Conservation (phyloP, 2,329 filamentous ascomycete genomes). For the Nemania diffusa region DNA sequence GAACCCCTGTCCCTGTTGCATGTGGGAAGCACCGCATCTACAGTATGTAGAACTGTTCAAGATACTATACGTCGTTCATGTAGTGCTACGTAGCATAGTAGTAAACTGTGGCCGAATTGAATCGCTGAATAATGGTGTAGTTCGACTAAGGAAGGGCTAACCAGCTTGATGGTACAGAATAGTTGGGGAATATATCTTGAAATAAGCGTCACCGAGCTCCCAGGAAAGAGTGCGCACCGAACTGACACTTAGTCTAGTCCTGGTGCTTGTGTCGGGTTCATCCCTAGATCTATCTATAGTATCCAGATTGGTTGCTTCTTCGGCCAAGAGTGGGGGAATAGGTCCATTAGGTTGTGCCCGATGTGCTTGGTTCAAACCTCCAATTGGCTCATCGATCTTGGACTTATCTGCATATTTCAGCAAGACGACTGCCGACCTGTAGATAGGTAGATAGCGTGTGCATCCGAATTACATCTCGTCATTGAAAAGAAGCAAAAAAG, state of each 20-base stretch:
- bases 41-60: neutral
- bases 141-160: neutral
- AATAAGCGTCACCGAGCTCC: neutral
- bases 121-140: neutral
- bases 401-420: conserved; percentile 1
- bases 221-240: neutral
- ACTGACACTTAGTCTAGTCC: neutral
- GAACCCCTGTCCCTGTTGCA: conserved; percentile 3
- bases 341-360: neutral
- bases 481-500: neutral
- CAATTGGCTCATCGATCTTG: neutral
- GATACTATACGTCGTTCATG: neutral
- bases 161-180: neutral
- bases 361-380: neutral
- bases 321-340: conserved; percentile 16
- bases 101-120: neutral
- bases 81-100: neutral
- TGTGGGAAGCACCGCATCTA: neutral
- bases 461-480: neutral
- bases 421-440: neutral
- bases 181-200: neutral
- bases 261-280: too few species aligned
- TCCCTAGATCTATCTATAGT: too few species aligned
- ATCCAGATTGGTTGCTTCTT: neutral
- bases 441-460: neutral